Conservation (phyloP, 2,329 filamentous ascomycete species). For the Dendryphion nanum region DNA sequence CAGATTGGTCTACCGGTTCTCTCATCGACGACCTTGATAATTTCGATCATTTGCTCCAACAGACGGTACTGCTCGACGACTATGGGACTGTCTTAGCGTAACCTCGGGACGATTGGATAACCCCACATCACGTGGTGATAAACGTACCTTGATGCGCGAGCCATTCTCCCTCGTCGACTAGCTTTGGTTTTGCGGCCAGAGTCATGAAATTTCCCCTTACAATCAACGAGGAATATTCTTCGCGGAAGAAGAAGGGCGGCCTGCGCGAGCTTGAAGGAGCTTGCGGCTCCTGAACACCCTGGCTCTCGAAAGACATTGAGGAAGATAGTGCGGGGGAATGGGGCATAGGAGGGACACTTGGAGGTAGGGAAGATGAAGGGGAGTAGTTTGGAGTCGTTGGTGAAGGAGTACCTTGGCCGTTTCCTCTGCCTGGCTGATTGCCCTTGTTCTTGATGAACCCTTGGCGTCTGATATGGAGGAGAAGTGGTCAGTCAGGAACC, state of each 20-base stretch:
- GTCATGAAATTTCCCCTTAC: constrained; percentile 99
- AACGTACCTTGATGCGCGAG: constrained; percentile 82
- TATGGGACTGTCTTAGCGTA: constrained; percentile 42
- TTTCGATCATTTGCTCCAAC: constrained; percentile 83
- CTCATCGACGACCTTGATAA: constrained; percentile 82
- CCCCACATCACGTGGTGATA: constrained; percentile 16
- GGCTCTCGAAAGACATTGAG: constrained; percentile 66
- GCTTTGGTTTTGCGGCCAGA: constrained; percentile 85
- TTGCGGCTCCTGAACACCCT: constrained; percentile 39
- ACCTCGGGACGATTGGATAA: not conserved
- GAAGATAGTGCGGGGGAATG: constrained; percentile 34
- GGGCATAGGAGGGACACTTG: constrained; percentile 35
- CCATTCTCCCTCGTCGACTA: constrained; percentile 94
- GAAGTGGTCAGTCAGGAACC: constrained; percentile 14
- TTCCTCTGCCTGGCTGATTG: constrained; percentile 38
- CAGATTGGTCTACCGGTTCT: constrained; percentile 74
- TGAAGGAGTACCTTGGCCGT: constrained; percentile 31
- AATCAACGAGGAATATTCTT: constrained; percentile 76
- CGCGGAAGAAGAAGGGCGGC: constrained; percentile 72
- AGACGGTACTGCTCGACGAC: constrained; percentile 92
- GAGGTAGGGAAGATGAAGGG: constrained; percentile 30
- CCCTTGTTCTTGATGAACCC: constrained; percentile 44
- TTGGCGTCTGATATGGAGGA: constrained; percentile 36
- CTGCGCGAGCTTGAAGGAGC: constrained; percentile 51
- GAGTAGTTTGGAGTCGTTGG: constrained; percentile 34